Conservation (phyloP, 495 filamentous ascomycete species). For the Aspergillus haitiensis region DNA sequence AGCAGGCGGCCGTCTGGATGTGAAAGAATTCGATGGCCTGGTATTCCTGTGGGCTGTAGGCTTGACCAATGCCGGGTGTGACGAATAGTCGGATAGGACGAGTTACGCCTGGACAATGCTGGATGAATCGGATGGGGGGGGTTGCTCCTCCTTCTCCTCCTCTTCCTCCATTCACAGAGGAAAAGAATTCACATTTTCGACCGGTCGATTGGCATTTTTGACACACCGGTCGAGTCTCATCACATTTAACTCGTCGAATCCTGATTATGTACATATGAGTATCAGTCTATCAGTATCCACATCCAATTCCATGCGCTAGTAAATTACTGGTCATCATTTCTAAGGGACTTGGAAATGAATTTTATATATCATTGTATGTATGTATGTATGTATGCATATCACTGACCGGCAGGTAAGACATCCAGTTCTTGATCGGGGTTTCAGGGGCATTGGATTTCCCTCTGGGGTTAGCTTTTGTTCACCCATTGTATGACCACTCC, state of each 20-base stretch:
- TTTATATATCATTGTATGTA: background rate
- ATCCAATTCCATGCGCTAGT: too few species aligned
- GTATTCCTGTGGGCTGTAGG: conserved; percentile 38
- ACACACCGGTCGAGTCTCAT: conserved; percentile 20
- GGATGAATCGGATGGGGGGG: conserved; percentile 18
- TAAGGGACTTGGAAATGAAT: background rate
- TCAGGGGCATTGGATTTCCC: background rate
- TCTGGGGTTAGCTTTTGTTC: background rate
- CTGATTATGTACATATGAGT: background rate
- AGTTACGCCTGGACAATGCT: conserved; percentile 20
- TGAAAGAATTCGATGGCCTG: conserved; percentile 62
- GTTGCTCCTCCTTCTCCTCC: background rate
- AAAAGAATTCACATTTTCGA: conserved; percentile 41
- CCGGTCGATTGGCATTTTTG: conserved; percentile 32
- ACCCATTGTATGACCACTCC: background rate
- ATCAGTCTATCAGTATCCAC: background rate
- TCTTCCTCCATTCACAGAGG: background rate
- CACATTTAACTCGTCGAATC: conserved; percentile 19
- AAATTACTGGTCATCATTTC: too few species aligned
- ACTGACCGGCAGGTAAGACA: background rate
- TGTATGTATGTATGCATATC: too few species aligned
- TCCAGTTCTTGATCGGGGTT: background rate
- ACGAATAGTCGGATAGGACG: conserved; percentile 19
- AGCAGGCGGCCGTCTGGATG: conserved; percentile 54
- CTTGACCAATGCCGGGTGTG: conserved; percentile 14